Conservation (phyloP, 2,329 filamentous ascomycete genomes). For the Hypocrella siamensis region DNA sequence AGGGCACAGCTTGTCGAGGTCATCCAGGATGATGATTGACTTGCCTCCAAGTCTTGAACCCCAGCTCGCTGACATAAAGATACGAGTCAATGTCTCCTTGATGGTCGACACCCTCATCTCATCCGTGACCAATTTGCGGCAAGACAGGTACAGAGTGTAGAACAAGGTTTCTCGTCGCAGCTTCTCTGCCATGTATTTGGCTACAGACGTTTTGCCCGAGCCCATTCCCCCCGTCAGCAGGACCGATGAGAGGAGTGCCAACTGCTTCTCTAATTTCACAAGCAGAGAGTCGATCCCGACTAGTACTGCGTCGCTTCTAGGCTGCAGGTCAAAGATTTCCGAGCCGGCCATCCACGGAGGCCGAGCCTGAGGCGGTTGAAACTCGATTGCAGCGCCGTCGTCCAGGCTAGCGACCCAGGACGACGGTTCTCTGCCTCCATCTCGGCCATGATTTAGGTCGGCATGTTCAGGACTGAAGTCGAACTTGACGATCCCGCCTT, state of each 20-base stretch:
- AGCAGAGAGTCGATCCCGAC: slow-evolving; percentile 76
- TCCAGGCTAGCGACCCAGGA: slow-evolving; percentile 73
- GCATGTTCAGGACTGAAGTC: slow-evolving; percentile 28
- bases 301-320: slow-evolving; percentile 43
- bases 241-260: slow-evolving; percentile 78
- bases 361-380: slow-evolving; percentile 57
- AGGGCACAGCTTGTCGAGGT: slow-evolving; percentile 84
- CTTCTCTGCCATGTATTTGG: slow-evolving; percentile 58
- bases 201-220: slow-evolving; percentile 74
- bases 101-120: slow-evolving; percentile 81
- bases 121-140: slow-evolving; percentile 74
- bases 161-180: slow-evolving; percentile 61
- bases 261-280: slow-evolving; percentile 54
- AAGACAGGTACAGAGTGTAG: slow-evolving; percentile 74
- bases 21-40: slow-evolving; percentile 76
- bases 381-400: slow-evolving; percentile 53
- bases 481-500: slow-evolving; percentile 72
- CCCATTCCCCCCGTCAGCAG: slow-evolving; percentile 79
- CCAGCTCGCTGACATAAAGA: slow-evolving; percentile 87
- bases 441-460: slow-evolving; percentile 26
- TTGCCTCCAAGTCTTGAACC: slow-evolving; percentile 73
- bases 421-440: too few relatives aligned
- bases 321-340: slow-evolving; percentile 33
- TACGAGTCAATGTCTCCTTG: slow-evolving; percentile 69
- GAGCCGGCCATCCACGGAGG: slow-evolving; percentile 38